These are phyloP conservation scores for Malania oleifera DNA, from an alignment of 164 flowering plant genomes.

Conservation along the genomic window DNA sequence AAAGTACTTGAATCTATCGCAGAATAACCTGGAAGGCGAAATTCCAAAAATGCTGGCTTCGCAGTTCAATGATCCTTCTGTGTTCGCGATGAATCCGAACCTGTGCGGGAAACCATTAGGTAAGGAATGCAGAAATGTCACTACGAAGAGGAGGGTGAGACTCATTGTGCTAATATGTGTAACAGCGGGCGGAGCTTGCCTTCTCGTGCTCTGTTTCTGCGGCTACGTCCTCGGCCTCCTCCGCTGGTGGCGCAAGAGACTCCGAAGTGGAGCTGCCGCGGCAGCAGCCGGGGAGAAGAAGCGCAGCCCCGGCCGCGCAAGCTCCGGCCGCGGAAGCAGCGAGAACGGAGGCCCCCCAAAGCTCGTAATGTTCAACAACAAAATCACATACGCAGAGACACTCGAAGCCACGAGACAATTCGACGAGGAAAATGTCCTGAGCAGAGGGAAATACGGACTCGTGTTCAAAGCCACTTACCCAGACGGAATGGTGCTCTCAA, in stretches of 20 bases:
- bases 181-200: conserved; percentile 37
- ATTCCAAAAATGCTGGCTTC: conserved; percentile 62
- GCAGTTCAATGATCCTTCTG: conserved; percentile 48
- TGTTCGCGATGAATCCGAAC: conserved; percentile 40
- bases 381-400: conserved; percentile 69
- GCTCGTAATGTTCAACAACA: conserved; percentile 76
- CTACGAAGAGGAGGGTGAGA: conserved; percentile 34
- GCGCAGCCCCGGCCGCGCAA: conserved; percentile 50
- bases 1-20: conserved; percentile 39
- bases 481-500: conserved; percentile 78
- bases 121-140: conserved; percentile 32
- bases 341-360: conserved; percentile 70
- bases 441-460: conserved; percentile 60
- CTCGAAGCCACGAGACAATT: conserved; percentile 80
- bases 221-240: conserved; percentile 53
- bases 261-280: conserved; percentile 24
- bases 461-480: conserved; percentile 71
- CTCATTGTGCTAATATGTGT: conserved; percentile 50
- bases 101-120: conserved; percentile 74
- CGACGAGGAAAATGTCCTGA: conserved; percentile 84
- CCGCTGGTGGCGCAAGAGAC: conserved; percentile 50
- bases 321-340: conserved; percentile 59
- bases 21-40: conserved; percentile 50
- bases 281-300: conserved; percentile 64
- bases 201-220: conserved; percentile 54